Conservation (phyloP, 768 basidiomycete genomes). For the Rhodotorula paludigena region DNA sequence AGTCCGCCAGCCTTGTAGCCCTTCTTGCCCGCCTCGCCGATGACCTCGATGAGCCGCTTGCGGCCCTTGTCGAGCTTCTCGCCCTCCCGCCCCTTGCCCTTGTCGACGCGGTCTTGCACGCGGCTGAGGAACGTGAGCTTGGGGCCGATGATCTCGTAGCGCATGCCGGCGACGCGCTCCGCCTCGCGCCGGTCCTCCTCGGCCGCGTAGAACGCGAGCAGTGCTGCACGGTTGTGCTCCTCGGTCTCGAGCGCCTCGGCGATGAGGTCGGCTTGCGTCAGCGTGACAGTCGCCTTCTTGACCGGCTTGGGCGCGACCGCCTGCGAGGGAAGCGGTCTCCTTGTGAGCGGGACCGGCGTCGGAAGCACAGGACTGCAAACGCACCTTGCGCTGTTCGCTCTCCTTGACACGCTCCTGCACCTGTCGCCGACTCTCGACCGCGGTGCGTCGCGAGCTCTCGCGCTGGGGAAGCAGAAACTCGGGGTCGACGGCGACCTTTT, state of each 20-base stretch:
- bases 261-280: conserved; percentile 77
- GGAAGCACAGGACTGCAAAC: not conserved
- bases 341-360: not conserved
- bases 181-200: conserved; percentile 74
- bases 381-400: conserved; percentile 20
- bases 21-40: conserved; percentile 21
- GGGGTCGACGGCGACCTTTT: conserved; percentile 8
- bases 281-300: conserved; percentile 11
- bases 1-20: conserved; percentile 36
- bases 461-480: conserved; percentile 14
- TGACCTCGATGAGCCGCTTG: conserved; percentile 20
- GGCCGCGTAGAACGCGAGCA: conserved; percentile 67
- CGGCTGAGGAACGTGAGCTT: conserved; percentile 50
- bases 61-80: conserved; percentile 6
- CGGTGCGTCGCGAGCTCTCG: conserved; percentile 30
- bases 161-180: conserved; percentile 53
- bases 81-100: conserved; percentile 16
- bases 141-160: conserved; percentile 58
- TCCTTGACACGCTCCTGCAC: conserved; percentile 48
- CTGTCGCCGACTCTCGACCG: conserved; percentile 22
- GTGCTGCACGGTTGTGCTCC: conserved; percentile 73
- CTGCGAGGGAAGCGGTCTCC: not conserved
- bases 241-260: conserved; percentile 77
- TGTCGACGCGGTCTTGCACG: conserved; percentile 17
- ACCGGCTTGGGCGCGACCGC: conserved; percentile 10